Percentiles rank a stretch among this genome's conserved stretches.
Conservation (phyloP, 257 asterid genomes). For the Solanum dulcamara region DNA sequence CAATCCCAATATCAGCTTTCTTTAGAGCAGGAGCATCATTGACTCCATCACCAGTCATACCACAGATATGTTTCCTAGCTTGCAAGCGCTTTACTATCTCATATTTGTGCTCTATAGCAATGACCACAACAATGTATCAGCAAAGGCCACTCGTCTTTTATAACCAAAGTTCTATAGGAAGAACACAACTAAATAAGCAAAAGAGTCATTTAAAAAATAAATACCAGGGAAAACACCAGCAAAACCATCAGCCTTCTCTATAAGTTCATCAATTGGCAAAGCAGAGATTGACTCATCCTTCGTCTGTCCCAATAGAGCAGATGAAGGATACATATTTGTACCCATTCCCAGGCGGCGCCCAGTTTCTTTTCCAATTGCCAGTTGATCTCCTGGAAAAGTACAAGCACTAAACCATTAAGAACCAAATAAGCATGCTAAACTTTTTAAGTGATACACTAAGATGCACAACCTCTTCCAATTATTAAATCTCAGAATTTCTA, state of each 20-base stretch:
- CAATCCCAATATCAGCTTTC: constrained; percentile 96
- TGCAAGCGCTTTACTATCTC: constrained; percentile 96
- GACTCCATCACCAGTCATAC: constrained; percentile 99
- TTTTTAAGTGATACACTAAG: background rate
- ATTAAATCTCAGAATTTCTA: background rate
- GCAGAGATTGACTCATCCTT: constrained; percentile 93
- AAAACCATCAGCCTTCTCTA: constrained; percentile 97
- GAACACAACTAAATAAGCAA: background rate
- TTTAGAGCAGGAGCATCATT: constrained; percentile 97
- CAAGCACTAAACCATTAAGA: background rate
- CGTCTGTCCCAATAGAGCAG: constrained; percentile 88
- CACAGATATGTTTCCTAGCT: constrained; percentile 95
- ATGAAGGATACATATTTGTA: constrained; percentile 96
- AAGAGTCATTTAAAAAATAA: background rate
- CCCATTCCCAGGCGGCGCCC: constrained; percentile 99
- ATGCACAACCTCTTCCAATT: background rate
- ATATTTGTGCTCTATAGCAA: constrained; percentile 75
- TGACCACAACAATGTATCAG: background rate
- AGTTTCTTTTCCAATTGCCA: constrained; percentile 95
- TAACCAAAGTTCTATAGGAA: background rate
- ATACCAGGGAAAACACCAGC: constrained; percentile 99
- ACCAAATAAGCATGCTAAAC: background rate
- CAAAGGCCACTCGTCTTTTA: background rate
- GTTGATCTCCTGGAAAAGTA: constrained; percentile 68
- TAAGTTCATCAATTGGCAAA: constrained; percentile 90